Evolutionary conservation across 139 green algal genomes (phyloP).

Genomic region (Coelastrella sp.): DNA sequence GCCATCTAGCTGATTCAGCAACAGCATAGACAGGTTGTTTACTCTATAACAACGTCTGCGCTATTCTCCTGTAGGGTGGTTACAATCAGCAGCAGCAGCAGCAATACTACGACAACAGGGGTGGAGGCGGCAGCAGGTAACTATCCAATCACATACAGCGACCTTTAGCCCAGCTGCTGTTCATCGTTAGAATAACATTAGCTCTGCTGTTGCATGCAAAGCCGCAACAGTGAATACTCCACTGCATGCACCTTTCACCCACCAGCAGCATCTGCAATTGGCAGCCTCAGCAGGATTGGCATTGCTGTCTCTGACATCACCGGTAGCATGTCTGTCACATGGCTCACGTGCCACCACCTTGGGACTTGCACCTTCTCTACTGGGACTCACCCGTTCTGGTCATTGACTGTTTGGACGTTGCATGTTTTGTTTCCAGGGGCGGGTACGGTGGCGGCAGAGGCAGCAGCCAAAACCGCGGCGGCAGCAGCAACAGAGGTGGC

Average conservation of each 20-base stretch:
- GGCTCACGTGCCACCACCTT: too few species aligned
- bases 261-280: too few species aligned
- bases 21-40: not conserved
- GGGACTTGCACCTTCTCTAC: not conserved
- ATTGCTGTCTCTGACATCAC: too few species aligned
- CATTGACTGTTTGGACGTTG: not conserved
- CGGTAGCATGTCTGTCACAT: too few species aligned
- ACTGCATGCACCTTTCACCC: too few species aligned
- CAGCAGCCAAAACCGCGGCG: not conserved
- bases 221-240: too few species aligned
- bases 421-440: not conserved
- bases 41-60: not conserved
- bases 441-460: not conserved
- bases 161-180: not conserved
- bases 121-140: not conserved
- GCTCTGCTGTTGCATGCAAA: not conserved
- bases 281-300: too few species aligned
- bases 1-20: not conserved
- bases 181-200: not conserved
- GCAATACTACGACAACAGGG: not conserved
- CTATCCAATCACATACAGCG: not conserved
- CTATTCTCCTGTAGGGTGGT: not conserved
- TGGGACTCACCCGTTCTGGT: not conserved
- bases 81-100: slow-evolving; percentile 35
- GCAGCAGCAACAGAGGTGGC: not conserved